Evolutionary conservation across 352 stramenopile species (phyloP).

Genomic region (Globisporangium emineosum): DNA sequence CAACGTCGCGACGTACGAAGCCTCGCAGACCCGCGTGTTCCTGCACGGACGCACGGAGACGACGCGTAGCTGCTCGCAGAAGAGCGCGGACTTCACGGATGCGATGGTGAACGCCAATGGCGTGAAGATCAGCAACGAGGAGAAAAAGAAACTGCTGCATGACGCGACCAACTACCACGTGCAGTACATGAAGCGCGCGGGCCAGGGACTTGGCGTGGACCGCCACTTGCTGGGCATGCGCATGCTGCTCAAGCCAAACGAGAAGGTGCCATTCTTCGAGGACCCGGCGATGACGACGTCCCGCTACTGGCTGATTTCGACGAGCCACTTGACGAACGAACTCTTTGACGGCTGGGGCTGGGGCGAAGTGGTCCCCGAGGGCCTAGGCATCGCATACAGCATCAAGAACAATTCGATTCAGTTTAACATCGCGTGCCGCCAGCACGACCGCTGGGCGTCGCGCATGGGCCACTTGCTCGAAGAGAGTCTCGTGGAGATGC

Average conservation of each 20-base stretch:
- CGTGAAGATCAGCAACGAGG: slow-evolving; percentile 17
- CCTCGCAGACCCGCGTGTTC: slow-evolving; percentile 92
- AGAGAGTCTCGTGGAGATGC: slow-evolving; percentile 78
- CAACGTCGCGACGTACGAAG: slow-evolving; percentile 91
- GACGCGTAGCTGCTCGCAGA: slow-evolving; percentile 75
- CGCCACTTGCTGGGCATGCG: slow-evolving; percentile 92
- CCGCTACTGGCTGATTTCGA: slow-evolving; percentile 79
- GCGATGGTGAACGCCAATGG: slow-evolving; percentile 63
- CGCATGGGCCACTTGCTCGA: slow-evolving; percentile 72
- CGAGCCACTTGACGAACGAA: slow-evolving; percentile 78
- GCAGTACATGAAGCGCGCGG: slow-evolving; percentile 69
- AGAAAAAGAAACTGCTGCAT: slow-evolving; percentile 47
- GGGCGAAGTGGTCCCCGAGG: slow-evolving; percentile 78
- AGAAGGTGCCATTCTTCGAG: slow-evolving; percentile 69
- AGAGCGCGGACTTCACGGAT: slow-evolving; percentile 85
- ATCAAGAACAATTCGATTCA: slow-evolving; percentile 78
- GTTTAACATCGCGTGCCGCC: slow-evolving; percentile 82
- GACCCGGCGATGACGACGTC: slow-evolving; percentile 60
- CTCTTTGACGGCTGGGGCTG: slow-evolving; percentile 83
- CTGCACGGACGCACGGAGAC: slow-evolving; percentile 94
- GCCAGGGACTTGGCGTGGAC: slow-evolving; percentile 87
- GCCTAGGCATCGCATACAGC: slow-evolving; percentile 78
- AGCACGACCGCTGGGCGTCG: slow-evolving; percentile 42
- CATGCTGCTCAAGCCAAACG: slow-evolving; percentile 40
- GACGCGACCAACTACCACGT: slow-evolving; percentile 48